These are phyloP conservation scores for Aspergillus quadrilineatus DNA, from an alignment of 2,329 filamentous ascomycete species.

Conservation along the genomic window DNA sequence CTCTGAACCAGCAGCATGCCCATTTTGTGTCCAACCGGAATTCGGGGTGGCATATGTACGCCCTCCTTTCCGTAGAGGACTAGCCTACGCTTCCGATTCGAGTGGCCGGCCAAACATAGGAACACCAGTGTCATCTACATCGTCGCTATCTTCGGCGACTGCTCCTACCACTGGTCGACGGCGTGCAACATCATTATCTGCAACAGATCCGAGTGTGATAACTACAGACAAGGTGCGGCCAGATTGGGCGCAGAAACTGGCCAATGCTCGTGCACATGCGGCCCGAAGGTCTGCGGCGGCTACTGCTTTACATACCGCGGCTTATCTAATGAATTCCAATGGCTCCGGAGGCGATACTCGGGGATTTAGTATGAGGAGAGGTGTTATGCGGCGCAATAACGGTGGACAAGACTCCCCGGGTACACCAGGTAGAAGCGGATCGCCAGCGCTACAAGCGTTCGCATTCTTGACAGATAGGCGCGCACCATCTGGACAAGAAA, in stretches of 20 bases:
- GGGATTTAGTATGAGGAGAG: constrained; percentile 50
- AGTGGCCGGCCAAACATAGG: constrained; percentile 51
- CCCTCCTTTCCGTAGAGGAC: constrained; percentile 81
- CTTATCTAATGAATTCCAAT: constrained; percentile 75
- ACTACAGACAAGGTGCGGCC: constrained; percentile 90
- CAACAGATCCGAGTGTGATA: constrained; percentile 79
- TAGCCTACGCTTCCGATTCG: constrained; percentile 64
- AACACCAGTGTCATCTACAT: constrained; percentile 82
- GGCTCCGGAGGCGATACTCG: constrained; percentile 45
- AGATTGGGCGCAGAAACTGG: constrained; percentile 89
- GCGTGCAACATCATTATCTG: constrained; percentile 71
- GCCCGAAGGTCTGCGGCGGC: constrained; percentile 86
- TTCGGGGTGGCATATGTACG: constrained; percentile 95
- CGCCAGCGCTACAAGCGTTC: constrained; percentile 46
- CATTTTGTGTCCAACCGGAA: constrained; percentile 91
- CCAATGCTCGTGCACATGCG: constrained; percentile 78
- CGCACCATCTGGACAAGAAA: constrained; percentile 30
- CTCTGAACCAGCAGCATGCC: constrained; percentile 87
- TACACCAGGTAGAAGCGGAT: constrained; percentile 34
- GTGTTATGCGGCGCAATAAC: constrained; percentile 50
- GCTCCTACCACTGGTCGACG: constrained; percentile 47
- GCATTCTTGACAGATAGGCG: constrained; percentile 50
- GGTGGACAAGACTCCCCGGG: constrained; percentile 25
- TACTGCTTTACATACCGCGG: constrained; percentile 90
- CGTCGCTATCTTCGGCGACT: constrained; percentile 67